Percentiles rank a stretch among this genome's conserved stretches.
Conservation (phyloP, 2,329 filamentous ascomycete genomes). For the Fusarium piperis region DNA sequence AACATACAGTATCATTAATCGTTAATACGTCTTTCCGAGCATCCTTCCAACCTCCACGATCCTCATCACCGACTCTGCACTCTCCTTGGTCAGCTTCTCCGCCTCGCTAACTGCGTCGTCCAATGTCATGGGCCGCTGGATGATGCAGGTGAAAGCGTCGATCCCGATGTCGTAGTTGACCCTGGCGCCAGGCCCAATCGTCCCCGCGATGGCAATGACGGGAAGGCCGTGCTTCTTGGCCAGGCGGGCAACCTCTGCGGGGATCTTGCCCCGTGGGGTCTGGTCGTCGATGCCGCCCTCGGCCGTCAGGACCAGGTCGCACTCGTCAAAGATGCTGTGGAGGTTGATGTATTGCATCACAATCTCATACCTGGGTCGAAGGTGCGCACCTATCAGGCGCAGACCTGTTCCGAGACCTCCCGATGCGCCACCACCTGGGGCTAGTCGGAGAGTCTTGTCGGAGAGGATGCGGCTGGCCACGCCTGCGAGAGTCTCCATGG, state of each 20-base stretch:
- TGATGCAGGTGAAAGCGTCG: conserved; percentile 47
- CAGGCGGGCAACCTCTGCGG: conserved; percentile 60
- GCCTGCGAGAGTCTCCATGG: conserved; percentile 54
- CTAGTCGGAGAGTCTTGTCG: conserved; percentile 46
- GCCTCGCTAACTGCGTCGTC: conserved; percentile 45
- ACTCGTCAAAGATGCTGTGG: conserved; percentile 55
- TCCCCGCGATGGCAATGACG: conserved; percentile 53
- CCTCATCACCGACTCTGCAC: conserved; percentile 48
- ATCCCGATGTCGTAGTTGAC: conserved; percentile 49
- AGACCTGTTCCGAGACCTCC: conserved; percentile 63
- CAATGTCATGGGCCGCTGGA: conserved; percentile 46
- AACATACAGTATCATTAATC: conserved; percentile 2
- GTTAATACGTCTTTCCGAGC: conserved; percentile 30
- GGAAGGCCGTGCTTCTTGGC: conserved; percentile 57
- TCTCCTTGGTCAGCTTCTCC: conserved; percentile 45
- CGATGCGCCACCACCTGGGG: conserved; percentile 61
- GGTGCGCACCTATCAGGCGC: conserved; percentile 55
- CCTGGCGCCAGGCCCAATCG: conserved; percentile 47
- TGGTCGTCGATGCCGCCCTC: conserved; percentile 64
- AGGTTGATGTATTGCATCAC: conserved; percentile 62
- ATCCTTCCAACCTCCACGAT: conserved; percentile 46
- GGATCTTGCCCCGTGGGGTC: conserved; percentile 62
- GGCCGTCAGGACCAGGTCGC: conserved; percentile 62
- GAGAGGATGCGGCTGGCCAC: conserved; percentile 48
- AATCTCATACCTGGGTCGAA: conserved; percentile 59